A percentile compares a stretch with the other conserved stretches of the same genome.
Conservation (phyloP, 768 basidiomycete species). For the Infundibulicybe gibba region DNA sequence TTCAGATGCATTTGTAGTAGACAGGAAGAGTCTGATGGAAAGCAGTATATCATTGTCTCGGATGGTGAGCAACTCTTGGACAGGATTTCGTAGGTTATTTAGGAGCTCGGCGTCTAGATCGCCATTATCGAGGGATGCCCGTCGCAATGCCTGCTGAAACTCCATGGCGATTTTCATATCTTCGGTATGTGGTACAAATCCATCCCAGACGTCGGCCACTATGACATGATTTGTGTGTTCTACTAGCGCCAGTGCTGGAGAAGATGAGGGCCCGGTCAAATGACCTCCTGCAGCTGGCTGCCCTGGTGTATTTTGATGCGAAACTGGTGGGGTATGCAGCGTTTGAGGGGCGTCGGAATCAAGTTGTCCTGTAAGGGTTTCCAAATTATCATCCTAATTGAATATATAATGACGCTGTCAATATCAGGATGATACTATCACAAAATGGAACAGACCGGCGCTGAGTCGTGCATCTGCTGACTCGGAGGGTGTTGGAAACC, state of each 20-base stretch:
- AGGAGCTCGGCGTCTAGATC: background rate
- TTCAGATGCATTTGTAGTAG: conserved; percentile 1
- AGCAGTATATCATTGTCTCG: conserved; percentile 1
- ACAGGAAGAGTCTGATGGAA: conserved; percentile 2
- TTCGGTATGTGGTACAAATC: background rate
- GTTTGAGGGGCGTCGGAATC: background rate
- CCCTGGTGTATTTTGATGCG: background rate
- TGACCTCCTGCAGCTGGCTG: no score
- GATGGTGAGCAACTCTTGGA: background rate
- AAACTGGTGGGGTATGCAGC: background rate
- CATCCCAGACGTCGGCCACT: no score
- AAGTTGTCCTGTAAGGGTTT: background rate
- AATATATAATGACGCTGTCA: no score
- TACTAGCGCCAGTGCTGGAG: no score
- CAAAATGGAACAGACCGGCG: no score
- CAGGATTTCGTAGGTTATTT: background rate
- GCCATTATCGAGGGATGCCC: background rate
- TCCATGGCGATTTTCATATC: background rate
- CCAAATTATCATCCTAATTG: no score
- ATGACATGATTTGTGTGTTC: no score
- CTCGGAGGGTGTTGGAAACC: no score
- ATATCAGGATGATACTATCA: no score
- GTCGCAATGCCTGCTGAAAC: background rate
- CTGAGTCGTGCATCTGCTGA: no score
- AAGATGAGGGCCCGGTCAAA: no score